Percentiles rank a stretch among this genome's conserved stretches.
Evolutionary conservation across 202 grass and related monocot genomes (phyloP).

Genomic region (Carex arenaria): DNA sequence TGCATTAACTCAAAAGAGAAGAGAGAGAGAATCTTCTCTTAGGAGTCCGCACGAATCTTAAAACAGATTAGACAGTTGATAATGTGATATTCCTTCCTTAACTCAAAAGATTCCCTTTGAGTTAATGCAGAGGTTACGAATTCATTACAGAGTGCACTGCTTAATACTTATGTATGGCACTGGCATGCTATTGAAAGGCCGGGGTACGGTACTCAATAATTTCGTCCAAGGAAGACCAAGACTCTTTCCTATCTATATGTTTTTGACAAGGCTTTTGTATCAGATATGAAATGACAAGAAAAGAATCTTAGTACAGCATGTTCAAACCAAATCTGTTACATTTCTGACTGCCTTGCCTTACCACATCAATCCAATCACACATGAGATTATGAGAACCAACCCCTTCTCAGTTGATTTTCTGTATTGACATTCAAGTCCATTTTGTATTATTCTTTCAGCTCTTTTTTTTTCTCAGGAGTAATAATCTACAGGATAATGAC

Average conservation of each 20-base stretch:
- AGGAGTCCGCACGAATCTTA: too few relatives aligned
- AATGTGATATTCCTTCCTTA: too few relatives aligned
- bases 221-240: constrained; percentile 23
- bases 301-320: constrained; percentile 24
- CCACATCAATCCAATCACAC: constrained; percentile 22
- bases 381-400: background rate
- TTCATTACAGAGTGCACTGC: background rate
- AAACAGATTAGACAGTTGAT: too few relatives aligned
- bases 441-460: constrained; percentile 11
- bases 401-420: constrained; percentile 5
- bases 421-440: background rate
- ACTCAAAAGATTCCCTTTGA: too few relatives aligned
- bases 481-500: constrained; percentile 21
- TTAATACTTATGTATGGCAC: background rate
- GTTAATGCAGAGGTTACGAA: too few relatives aligned
- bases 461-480: background rate
- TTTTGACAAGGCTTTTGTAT: constrained; percentile 13
- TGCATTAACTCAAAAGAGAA: too few relatives aligned
- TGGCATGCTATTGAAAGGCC: background rate
- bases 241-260: constrained; percentile 4
- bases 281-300: constrained; percentile 24
- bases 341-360: constrained; percentile 17
- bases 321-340: constrained; percentile 19
- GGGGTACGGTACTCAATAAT: constrained; percentile 7
- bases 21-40: too few relatives aligned